A percentile compares a stretch with the other conserved stretches of the same genome.
Evolutionary conservation across 148 eudicot genomes (phyloP).

Genomic region (Chenopodium quinoa): DNA sequence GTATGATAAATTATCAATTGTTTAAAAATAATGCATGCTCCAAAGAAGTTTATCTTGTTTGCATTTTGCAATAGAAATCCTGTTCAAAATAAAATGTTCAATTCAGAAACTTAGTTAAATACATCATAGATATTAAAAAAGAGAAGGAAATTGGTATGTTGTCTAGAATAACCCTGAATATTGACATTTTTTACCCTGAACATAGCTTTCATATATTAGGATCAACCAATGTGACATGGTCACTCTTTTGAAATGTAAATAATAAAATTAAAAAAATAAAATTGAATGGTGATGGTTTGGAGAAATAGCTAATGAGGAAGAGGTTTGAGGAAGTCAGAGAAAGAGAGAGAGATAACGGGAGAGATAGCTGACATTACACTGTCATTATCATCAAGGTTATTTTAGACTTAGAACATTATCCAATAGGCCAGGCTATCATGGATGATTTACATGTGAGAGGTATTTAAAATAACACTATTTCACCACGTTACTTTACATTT

Average conservation of each 20-base stretch:
- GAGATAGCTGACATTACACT: background rate
- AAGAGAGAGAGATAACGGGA: background rate
- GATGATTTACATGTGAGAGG: background rate
- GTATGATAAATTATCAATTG: background rate
- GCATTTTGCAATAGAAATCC: background rate
- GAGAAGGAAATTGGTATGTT: background rate
- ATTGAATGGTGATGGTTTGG: background rate
- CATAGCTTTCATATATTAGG: background rate
- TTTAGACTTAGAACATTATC: background rate
- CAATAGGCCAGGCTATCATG: background rate
- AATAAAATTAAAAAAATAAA: no score
- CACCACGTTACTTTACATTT: background rate
- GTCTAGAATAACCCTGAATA: background rate
- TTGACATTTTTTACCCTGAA: background rate
- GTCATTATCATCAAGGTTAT: background rate
- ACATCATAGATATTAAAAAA: background rate
- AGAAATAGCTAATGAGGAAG: background rate
- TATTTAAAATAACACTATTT: background rate
- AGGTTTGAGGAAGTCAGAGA: background rate
- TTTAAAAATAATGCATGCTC: background rate
- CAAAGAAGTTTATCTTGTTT: background rate
- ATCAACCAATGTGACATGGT: background rate
- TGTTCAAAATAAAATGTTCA: background rate
- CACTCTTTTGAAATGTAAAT: background rate
- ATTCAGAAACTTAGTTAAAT: background rate